Evolutionary conservation across 2,329 filamentous ascomycete genomes (phyloP).

Genomic region (Botrytis paeoniae): DNA sequence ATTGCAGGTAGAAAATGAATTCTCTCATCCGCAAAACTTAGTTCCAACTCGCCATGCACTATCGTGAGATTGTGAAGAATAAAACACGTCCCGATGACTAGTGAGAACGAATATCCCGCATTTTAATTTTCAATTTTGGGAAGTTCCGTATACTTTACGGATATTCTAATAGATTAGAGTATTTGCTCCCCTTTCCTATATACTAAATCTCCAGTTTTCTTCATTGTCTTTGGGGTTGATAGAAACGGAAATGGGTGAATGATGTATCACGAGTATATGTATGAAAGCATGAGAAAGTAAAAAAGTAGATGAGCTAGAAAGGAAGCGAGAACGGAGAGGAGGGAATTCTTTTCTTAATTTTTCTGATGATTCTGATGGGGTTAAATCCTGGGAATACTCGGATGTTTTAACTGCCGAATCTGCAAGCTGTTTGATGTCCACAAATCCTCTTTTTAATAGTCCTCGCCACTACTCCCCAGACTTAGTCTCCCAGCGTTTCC

Average conservation of each 20-base stretch:
- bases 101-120: no score
- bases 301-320: neutral
- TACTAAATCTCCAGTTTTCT: no score
- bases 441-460: neutral
- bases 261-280: neutral
- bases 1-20: neutral
- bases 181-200: no score
- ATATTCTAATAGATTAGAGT: no score
- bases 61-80: neutral
- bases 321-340: neutral
- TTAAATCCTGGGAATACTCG: neutral
- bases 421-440: neutral
- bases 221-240: no score
- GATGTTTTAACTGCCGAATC: neutral
- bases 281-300: fast-evolving
- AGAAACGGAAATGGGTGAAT: no score
- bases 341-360: neutral
- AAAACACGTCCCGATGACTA: fast-evolving
- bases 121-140: no score
- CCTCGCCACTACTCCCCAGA: fast-evolving
- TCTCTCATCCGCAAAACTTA: neutral
- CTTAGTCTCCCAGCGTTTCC: neutral
- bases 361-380: no score
- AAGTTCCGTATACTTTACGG: neutral
- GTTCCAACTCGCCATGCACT: neutral